Base-by-base conservation (phyloP, 768 basidiomycete species). In the Leccinellum luteum region DNA sequence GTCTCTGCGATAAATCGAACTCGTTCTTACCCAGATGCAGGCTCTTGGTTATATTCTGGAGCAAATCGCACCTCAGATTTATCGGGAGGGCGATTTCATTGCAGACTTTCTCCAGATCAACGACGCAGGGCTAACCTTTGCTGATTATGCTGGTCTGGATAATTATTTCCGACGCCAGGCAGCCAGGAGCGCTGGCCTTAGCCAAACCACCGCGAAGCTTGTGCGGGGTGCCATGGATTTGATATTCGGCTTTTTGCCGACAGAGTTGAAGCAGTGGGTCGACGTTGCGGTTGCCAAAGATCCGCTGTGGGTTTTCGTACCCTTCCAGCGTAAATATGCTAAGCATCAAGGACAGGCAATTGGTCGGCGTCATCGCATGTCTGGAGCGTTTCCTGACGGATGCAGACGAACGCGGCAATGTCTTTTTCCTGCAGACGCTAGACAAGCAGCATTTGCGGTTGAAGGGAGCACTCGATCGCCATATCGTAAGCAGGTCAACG, bases 121-220 rank as follows among this genome's bases (percentile, higher is more conserved):
- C 60, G 90, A 95, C 59, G 82, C 85, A 21, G 85, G 85, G 17
- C 80, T 94, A 14, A 97, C 96, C 1, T 98, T 94, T 71, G 96
- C 96, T 14, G 96, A 98, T 74, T 94, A 96, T 64, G 92, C 93
- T 85, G 85, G 86, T 47, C 76, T 98, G 58, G 96, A 98, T 69
- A 92, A 85, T 59, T 98, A 97, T 73, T 97, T 97, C 77, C 82
- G 92, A 25, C 78, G 96, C 49, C 92, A 98, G 68, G 96, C 96
- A n/a, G 79, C 87, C 6, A 80, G 91, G 27, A 78, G 83, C 51
- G 81, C 79, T 27, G 83, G 85, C 28, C 78, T 95, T 45, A 85
- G 84, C 57, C 79, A 80, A 54, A 74, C 83, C 7, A 94, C 93
- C 27, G 68, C 77, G 57, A 94, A 95, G 74, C 81, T 95, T 9